Percentiles rank a stretch among this genome's conserved stretches.
Evolutionary conservation across 2,329 filamentous ascomycete species (phyloP).

Genomic region (Fusarium buxicola): DNA sequence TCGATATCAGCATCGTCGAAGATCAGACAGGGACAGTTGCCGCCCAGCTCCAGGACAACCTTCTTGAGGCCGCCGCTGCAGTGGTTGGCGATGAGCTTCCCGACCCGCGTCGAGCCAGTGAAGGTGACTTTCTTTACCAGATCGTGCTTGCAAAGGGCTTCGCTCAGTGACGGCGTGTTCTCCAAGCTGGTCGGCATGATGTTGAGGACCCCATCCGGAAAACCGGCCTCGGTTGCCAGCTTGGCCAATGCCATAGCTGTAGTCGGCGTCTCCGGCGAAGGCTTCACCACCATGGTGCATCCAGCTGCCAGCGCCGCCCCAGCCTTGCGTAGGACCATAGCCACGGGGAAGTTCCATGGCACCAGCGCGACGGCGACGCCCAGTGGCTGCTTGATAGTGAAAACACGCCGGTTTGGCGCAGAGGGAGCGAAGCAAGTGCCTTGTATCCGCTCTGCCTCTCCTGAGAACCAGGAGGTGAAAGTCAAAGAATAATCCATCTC

Average conservation of each 20-base stretch:
- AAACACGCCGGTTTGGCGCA: slow-evolving; percentile 61
- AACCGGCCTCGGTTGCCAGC: slow-evolving; percentile 77
- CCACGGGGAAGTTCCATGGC: slow-evolving; percentile 70
- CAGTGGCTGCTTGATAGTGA: slow-evolving; percentile 72
- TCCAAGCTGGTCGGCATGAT: slow-evolving; percentile 57
- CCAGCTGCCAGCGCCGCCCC: slow-evolving; percentile 74
- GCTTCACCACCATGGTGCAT: slow-evolving; percentile 80
- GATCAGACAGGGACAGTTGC: slow-evolving; percentile 75
- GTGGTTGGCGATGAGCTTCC: slow-evolving; percentile 70
- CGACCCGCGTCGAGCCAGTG: slow-evolving; percentile 78
- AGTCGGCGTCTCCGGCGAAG: slow-evolving; percentile 78
- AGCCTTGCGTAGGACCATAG: slow-evolving; percentile 61
- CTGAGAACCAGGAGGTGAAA: slow-evolving; percentile 69
- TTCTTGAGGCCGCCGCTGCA: slow-evolving; percentile 75
- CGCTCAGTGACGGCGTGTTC: slow-evolving; percentile 57
- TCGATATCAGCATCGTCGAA: slow-evolving; percentile 71
- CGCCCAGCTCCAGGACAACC: slow-evolving; percentile 75
- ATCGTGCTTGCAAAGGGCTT: slow-evolving; percentile 59
- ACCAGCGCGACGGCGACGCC: slow-evolving; percentile 52
- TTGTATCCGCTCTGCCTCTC: slow-evolving; percentile 55
- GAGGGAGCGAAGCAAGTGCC: slow-evolving; percentile 69
- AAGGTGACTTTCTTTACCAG: slow-evolving; percentile 76
- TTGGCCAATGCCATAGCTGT: slow-evolving; percentile 76
- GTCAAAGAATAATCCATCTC: slow-evolving; percentile 67
- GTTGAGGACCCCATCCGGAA: slow-evolving; percentile 77